Evolutionary conservation across 1,284 basidiomycete species (phyloP), one percentile per base, ranked within the genome.

Genomic region (Wallemia mellicola): DNA sequence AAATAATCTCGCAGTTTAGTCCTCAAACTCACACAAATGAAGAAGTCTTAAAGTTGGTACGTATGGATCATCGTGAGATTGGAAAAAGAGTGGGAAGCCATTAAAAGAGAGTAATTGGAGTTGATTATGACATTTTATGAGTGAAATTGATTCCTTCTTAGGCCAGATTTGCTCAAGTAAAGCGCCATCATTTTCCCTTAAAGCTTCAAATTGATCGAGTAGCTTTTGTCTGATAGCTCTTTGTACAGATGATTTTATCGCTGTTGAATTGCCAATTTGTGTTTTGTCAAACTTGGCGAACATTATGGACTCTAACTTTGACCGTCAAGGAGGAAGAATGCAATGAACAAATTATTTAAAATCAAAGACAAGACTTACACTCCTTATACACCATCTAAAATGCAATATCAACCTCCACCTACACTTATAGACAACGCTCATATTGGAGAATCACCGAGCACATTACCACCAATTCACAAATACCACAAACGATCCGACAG

Each of bases 51-150:
- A 24, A n/a, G 54, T 55, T 27, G 54, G 58, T 27, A 24, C 48
- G 38, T 48, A 48, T 17, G 38, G 38, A n/a, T 33, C 28, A 27
- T 24, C 17, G 28, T 25, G 25, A 5, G 24, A 27, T 48, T 22
- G 61, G 57, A 55, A 48, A 26, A 24, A 27, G 19, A 48, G 38
- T 5, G 38, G 56, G 27, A 24, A 11, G 11, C n/a, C 48, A 57
- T 26, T 38, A 24, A 60, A 58, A 28, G 58, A 57, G 48, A 24
- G 59, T 60, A 33, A 27, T 58, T 65, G 25, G 2, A 19, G 24
- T 73, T 82, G 66, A 67, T 88, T 87, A 96, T 74, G 84, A 82
- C 89, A 95, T 76, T 96, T 98, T 62, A 91, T 85, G 65, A 85
- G 80, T 7, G 85, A 82, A 57, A 96, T 74, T 1, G 81, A 75